Evolutionary conservation across 495 filamentous ascomycete genomes (phyloP).

Genomic region (Neohortaea acidophila): DNA sequence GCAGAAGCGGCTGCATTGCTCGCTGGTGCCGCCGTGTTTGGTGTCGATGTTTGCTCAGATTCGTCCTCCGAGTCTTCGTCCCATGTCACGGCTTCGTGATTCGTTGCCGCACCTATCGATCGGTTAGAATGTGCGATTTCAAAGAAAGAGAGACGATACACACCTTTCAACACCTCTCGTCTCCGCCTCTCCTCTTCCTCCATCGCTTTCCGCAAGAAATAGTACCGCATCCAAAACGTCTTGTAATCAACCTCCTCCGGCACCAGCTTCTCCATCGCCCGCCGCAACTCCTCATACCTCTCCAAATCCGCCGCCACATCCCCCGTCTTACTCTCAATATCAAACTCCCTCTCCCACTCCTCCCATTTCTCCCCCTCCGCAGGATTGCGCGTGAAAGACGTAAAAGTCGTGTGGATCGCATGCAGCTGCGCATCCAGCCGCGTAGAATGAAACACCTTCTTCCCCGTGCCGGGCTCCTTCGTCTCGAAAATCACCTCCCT

Average conservation of each 20-base stretch:
- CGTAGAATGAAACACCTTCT: constrained; percentile 80
- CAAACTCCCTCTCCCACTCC: constrained; percentile 59
- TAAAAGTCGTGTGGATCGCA: constrained; percentile 71
- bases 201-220: constrained; percentile 84
- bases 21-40: constrained; percentile 17
- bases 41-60: constrained; percentile 30
- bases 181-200: constrained; percentile 89
- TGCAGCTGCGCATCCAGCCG: constrained; percentile 93
- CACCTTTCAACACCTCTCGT: constrained; percentile 85
- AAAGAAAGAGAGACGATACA: constrained; percentile 13
- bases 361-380: constrained; percentile 51
- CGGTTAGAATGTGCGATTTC: constrained; percentile 1
- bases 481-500: constrained; percentile 67
- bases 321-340: constrained; percentile 70
- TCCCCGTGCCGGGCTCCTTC: constrained; percentile 66
- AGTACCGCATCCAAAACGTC: constrained; percentile 90
- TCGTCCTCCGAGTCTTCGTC: constrained; percentile 65
- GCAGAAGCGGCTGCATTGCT: constrained; percentile 10
- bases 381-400: constrained; percentile 76
- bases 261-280: constrained; percentile 90
- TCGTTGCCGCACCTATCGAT: constrained; percentile 30
- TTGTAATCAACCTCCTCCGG: constrained; percentile 77
- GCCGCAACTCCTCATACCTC: constrained; percentile 72
- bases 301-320: constrained; percentile 70
- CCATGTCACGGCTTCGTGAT: constrained; percentile 66